A percentile compares a stretch with the other conserved stretches of the same genome.
These are phyloP conservation scores for Dictyostelium capitatum DNA, from an alignment of 78 protist genomes.

Conservation along the genomic window DNA sequence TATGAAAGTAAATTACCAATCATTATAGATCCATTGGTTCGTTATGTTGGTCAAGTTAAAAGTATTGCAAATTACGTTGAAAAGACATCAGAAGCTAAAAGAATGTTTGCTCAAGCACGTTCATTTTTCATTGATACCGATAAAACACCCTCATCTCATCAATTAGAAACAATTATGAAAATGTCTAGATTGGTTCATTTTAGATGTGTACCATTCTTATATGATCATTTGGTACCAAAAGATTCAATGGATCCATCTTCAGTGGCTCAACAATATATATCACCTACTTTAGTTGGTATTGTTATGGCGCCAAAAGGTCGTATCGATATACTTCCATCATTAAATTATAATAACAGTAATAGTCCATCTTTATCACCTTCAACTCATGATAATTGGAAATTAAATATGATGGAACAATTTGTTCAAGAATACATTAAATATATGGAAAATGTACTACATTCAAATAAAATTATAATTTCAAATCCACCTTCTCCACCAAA, in stretches of 20 bases:
- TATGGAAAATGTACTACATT: conserved; percentile 65
- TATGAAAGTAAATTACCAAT: conserved; percentile 34
- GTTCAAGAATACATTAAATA: conserved; percentile 65
- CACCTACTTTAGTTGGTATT: conserved; percentile 71
- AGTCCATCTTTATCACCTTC: not conserved
- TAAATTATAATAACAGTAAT: not conserved
- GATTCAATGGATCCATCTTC: not conserved
- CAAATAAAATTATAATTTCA: conserved; percentile 47
- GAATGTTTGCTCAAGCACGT: conserved; percentile 48
- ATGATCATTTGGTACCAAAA: conserved; percentile 42
- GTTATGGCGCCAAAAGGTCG: conserved; percentile 73
- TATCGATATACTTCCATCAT: not conserved
- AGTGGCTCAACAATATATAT: conserved; percentile 11
- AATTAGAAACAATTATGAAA: conserved; percentile 60
- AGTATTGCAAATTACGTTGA: conserved; percentile 58
- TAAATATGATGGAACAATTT: conserved; percentile 44
- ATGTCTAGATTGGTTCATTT: conserved; percentile 77
- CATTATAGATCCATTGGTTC: conserved; percentile 26
- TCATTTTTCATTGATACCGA: conserved; percentile 65
- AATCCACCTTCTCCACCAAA: conserved; percentile 23
- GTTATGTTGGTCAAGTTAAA: conserved; percentile 65
- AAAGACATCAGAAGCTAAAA: conserved; percentile 56
- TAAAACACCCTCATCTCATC: conserved; percentile 62
- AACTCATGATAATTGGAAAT: conserved; percentile 27
- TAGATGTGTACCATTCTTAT: conserved; percentile 79